Percentiles rank a stretch among this genome's conserved stretches.
Evolutionary conservation across 1,284 basidiomycete genomes (phyloP).

Genomic region (Ganoderma sinense): DNA sequence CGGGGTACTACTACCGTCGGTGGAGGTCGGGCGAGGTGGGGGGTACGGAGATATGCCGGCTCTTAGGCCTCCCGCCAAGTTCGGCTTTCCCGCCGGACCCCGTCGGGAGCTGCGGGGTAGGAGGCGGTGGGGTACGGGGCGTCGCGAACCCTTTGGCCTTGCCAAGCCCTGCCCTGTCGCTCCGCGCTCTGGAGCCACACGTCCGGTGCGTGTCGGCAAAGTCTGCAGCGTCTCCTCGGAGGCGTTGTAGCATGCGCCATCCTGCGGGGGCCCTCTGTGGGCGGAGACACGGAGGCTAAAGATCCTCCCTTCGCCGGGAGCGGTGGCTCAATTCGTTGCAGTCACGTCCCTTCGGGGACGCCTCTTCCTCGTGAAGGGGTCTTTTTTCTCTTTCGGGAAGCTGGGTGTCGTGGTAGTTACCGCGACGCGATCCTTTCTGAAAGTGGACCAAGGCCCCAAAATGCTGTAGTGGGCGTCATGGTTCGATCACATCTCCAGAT

Average conservation of each 20-base stretch:
- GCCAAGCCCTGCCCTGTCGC: not conserved
- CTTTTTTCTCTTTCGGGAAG: conserved; percentile 6
- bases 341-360: not conserved
- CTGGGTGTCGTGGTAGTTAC: not conserved
- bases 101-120: not conserved
- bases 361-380: not conserved
- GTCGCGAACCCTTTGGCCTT: not conserved
- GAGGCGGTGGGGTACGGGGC: not conserved
- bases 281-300: conserved; percentile 4
- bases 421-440: not conserved
- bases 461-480: no score
- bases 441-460: not conserved
- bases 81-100: no score
- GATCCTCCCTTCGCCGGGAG: conserved; percentile 5
- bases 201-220: conserved; percentile 5
- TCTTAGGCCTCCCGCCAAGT: not conserved
- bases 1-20: no score
- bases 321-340: not conserved
- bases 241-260: not conserved
- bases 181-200: conserved; percentile 4
- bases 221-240: not conserved
- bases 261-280: conserved; percentile 5
- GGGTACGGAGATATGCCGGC: conserved; percentile 2
- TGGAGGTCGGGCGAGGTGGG: no score
- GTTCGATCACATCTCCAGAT: no score